These are phyloP conservation scores for Spiromastix sp. DNA, from an alignment of 2,329 filamentous ascomycete species.

Conservation along the genomic window DNA sequence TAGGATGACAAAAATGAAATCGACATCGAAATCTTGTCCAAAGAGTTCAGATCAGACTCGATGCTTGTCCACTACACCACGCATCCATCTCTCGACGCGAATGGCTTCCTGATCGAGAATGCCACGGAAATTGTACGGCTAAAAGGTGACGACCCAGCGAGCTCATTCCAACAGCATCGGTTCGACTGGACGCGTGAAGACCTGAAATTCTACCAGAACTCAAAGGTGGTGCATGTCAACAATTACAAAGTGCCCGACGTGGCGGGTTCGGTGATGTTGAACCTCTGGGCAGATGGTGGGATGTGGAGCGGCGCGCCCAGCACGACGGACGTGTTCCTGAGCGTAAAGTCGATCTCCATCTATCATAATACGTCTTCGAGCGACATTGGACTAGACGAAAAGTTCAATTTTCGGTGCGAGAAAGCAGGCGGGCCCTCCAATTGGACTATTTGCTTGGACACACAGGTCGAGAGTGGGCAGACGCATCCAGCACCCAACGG, in stretches of 20 bases:
- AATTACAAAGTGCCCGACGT: constrained; percentile 11
- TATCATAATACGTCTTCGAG: constrained; percentile 18
- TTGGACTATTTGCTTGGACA: constrained; percentile 13
- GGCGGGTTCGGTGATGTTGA: constrained; percentile 17
- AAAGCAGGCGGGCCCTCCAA: constrained; percentile 15
- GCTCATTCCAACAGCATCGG: constrained; percentile 17
- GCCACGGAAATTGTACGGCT: constrained; percentile 17
- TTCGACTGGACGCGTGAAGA: constrained; percentile 18
- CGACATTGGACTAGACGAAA: constrained; percentile 9
- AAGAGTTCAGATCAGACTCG: constrained; percentile 14
- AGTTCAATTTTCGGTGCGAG: constrained; percentile 11
- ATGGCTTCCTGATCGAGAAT: constrained; percentile 13
- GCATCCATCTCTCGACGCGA: constrained; percentile 16
- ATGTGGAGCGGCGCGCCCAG: constrained; percentile 19
- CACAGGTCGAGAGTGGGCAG: constrained; percentile 8
- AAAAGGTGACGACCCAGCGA: constrained; percentile 5
- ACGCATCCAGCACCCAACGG: constrained; percentile 10
- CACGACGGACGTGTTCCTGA: constrained; percentile 17
- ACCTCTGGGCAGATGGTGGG: constrained; percentile 22
- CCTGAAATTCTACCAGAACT: constrained; percentile 18
- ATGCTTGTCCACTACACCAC: constrained; percentile 20
- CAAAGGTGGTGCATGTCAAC: constrained; percentile 13
- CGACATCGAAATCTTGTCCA: constrained; percentile 19
- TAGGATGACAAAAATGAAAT: constrained; percentile 20
- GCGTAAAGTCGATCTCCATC: constrained; percentile 14